Conservation (phyloP, 305 asterid genomes). For the Fraxinus greggii region DNA sequence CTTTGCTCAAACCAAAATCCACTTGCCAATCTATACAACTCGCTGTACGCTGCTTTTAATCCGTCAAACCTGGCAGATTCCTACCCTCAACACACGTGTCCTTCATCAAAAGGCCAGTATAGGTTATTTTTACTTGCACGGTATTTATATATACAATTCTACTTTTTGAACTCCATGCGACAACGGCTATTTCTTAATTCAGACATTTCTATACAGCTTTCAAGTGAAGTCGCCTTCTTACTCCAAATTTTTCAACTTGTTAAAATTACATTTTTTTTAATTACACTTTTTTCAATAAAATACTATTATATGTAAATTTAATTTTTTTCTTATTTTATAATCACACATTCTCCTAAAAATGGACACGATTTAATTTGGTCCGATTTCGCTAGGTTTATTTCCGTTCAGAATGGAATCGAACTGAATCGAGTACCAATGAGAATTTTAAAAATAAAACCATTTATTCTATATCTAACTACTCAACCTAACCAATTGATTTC, state of each 20-base stretch:
- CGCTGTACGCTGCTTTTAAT: not conserved
- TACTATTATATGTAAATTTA: no score
- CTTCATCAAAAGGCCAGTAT: not conserved
- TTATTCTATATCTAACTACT: no score
- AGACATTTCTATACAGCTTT: constrained; percentile 41
- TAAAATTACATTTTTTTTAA: no score
- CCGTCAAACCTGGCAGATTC: not conserved
- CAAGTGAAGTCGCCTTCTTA: constrained; percentile 34
- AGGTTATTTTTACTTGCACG: not conserved
- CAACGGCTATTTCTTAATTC: constrained; percentile 55
- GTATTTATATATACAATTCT: not conserved
- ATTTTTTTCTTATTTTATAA: no score
- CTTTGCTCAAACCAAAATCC: constrained; percentile 26
- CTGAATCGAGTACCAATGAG: no score
- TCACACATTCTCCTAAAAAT: no score
- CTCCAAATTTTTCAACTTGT: not conserved
- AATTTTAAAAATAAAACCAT: no score
- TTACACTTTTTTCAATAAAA: no score
- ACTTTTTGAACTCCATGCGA: constrained; percentile 27
- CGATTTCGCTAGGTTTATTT: no score
- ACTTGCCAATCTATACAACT: not conserved
- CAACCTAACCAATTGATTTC: no score
- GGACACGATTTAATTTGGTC: no score
- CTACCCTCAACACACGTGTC: not conserved
- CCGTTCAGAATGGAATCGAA: no score